These are phyloP conservation scores for Scheffersomyces titani DNA, from an alignment of 1,139 yeast species.

Conservation along the genomic window DNA sequence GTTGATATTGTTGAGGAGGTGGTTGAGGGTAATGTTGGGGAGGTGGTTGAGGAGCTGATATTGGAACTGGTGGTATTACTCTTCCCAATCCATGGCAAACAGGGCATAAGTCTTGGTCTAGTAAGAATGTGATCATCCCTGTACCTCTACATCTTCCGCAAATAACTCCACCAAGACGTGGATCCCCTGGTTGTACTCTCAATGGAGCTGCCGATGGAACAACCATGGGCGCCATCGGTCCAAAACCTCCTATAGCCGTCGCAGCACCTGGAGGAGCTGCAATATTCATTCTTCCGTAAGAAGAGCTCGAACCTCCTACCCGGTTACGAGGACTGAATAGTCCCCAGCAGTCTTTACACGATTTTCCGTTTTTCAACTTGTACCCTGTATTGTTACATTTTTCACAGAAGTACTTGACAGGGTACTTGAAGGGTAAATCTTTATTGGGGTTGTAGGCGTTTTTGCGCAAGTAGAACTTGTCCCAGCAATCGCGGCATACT, in stretches of 20 bases:
- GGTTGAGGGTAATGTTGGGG: background rate
- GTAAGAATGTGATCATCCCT: slow-evolving; percentile 53
- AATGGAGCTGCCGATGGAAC: slow-evolving; percentile 29
- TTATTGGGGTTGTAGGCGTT: slow-evolving; percentile 45
- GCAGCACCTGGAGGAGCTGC: background rate
- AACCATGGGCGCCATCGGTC: slow-evolving; percentile 9
- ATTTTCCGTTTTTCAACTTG: slow-evolving; percentile 60
- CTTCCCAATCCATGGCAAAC: slow-evolving; percentile 74
- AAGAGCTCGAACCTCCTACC: slow-evolving; percentile 7
- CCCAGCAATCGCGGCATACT: slow-evolving; percentile 41
- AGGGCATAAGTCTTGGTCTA: slow-evolving; percentile 59
- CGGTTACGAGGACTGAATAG: slow-evolving; percentile 52
- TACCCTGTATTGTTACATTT: slow-evolving; percentile 79
- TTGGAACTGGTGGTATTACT: slow-evolving; percentile 19
- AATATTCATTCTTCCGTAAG: background rate
- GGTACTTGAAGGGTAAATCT: slow-evolving; percentile 51
- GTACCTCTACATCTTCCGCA: slow-evolving; percentile 81
- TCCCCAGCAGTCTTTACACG: slow-evolving; percentile 76
- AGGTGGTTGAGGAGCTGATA: background rate
- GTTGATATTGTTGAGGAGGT: background rate
- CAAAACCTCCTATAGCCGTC: slow-evolving; percentile 9
- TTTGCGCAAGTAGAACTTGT: slow-evolving; percentile 25
- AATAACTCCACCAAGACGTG: slow-evolving; percentile 73
- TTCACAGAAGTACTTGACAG: slow-evolving; percentile 58
- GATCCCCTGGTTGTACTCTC: slow-evolving; percentile 77